Evolutionary conservation across 129 eudicot species (phyloP), one percentile per base, ranked within the genome.

Genomic region (Centella asiatica): DNA sequence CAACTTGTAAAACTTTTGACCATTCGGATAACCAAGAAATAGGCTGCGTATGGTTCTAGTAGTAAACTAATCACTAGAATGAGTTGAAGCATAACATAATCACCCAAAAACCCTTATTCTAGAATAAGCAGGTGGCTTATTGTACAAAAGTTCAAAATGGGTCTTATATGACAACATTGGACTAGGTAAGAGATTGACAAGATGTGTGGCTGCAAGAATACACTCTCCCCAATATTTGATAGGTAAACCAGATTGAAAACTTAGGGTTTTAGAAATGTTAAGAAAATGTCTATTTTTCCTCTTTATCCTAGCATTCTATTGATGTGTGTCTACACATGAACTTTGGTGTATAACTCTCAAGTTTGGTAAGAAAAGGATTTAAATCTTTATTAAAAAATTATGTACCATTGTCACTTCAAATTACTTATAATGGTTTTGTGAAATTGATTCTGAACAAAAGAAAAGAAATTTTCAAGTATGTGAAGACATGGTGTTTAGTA

Each of bases 281-380:
- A 72, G 45, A 0, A 72, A 0, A 10, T 72, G 70, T 11, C 61
- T 32, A 47, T 71, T 59, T 45, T 63, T 44, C 0, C 69, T n/a
- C 24, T 71, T 70, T 12, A 44, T 64, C 4, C 28, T 29, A 17
- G 71, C 71, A 34, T 72, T 65, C 57, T 72, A 72, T 65, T 72
- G 54, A 0, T 61, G 77, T 0, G 59, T 65, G 6, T 65, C 48
- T 3, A 59, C 48, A 22, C 58, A 63, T 2, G 64, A 34, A 33
- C 60, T 45, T 44, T 62, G 46, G 6, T 48, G 60, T 4, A 37
- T 22, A 15, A 60, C 36, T 0, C 68, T 62, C 3, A 49, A 14
- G n/a, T 18, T 36, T 14, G 17, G 31, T 8, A 27, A 31, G 32
- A 23, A 44, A 65, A 3, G 8, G 0, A 5, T 5, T 1, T 15